These are phyloP conservation scores for Dryas drummondii DNA, from an alignment of 306 rosid species.

Conservation along the genomic window DNA sequence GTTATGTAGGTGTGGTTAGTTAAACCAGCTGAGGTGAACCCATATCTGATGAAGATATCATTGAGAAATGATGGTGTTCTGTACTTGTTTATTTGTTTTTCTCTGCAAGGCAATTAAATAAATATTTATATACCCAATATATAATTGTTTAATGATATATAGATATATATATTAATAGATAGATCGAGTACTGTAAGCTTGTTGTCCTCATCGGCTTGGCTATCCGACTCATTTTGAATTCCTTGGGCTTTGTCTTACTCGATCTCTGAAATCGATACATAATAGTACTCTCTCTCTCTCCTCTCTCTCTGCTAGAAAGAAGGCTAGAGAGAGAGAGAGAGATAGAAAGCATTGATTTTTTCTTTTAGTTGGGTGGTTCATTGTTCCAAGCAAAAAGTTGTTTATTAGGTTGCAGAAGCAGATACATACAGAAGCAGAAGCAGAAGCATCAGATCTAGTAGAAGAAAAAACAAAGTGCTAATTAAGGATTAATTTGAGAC, in stretches of 20 bases:
- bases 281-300: constrained; percentile 25
- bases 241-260: constrained; percentile 65
- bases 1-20: constrained; percentile 61
- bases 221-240: constrained; percentile 50
- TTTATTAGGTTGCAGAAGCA: constrained; percentile 79
- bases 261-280: constrained; percentile 68
- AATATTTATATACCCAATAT: no score
- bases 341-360: constrained; percentile 19
- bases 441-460: constrained; percentile 24
- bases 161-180: neutral
- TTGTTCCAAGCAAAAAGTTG: constrained; percentile 90
- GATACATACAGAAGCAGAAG: constrained; percentile 80
- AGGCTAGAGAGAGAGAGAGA: neutral
- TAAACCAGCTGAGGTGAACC: constrained; percentile 17
- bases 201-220: constrained; percentile 36
- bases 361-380: constrained; percentile 62
- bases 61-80: constrained; percentile 88
- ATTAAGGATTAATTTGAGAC: constrained; percentile 45
- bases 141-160: no score
- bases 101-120: neutral
- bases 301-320: neutral
- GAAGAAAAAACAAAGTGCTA: constrained; percentile 42
- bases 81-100: constrained; percentile 47
- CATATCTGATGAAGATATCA: constrained; percentile 57
- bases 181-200: neutral